phyloP scores from a whole-genome alignment of 2,329 filamentous ascomycete species.

The Teratosphaeria zuluensis region DNA sequence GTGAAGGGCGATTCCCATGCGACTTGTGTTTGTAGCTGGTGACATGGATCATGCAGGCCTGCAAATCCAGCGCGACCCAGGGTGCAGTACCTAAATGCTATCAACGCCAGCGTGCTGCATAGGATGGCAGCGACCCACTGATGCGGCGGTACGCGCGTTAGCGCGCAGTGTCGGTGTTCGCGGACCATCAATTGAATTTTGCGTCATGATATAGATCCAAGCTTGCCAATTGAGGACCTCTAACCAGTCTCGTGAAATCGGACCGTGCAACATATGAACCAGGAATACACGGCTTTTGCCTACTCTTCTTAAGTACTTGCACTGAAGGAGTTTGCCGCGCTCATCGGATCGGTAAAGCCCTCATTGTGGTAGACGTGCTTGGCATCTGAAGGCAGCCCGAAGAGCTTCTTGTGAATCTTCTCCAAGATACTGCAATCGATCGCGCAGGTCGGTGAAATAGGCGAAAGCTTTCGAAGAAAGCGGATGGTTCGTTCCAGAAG shows the following conservation, averaged over 20 bases:
- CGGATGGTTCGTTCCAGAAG: constrained; percentile 65
- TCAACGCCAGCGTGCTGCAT: too few species aligned
- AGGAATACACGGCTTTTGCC: not conserved
- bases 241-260: not conserved
- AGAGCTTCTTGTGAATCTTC: constrained; percentile 35
- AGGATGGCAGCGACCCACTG: too few species aligned
- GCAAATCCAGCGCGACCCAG: too few species aligned
- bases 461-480: constrained; percentile 61
- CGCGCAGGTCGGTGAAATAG: constrained; percentile 64
- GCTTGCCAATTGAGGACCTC: too few species aligned
- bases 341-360: constrained; percentile 8
- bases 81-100: too few species aligned
- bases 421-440: constrained; percentile 66
- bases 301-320: not conserved
- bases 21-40: too few species aligned
- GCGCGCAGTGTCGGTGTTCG: too few species aligned
- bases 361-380: constrained; percentile 17
- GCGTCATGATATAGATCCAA: too few species aligned
- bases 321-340: constrained; percentile 16
- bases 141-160: too few species aligned
- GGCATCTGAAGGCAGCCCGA: constrained; percentile 6
- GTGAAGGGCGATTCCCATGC: too few species aligned
- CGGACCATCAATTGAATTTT: too few species aligned
- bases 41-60: too few species aligned
- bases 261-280: not conserved